Conservation (phyloP, 345 rosid species). For the Mangifera indica region DNA sequence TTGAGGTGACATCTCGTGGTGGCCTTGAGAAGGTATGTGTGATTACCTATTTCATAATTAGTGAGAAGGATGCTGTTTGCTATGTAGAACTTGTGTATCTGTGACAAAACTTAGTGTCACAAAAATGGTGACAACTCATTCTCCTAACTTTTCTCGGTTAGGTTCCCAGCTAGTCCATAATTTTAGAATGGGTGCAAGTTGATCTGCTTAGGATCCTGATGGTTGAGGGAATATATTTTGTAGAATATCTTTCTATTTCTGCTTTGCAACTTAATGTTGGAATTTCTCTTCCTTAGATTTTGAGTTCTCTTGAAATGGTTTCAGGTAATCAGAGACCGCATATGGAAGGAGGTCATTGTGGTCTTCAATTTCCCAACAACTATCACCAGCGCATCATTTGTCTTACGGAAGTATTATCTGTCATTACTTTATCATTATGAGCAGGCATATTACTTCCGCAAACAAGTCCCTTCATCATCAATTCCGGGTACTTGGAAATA, state of each 20-base stretch:
- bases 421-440: constrained; percentile 69
- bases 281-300: neutral
- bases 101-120: neutral
- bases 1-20: constrained; percentile 87
- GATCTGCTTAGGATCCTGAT: neutral
- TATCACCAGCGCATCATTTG: too few relatives aligned
- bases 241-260: neutral
- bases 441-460: constrained; percentile 63
- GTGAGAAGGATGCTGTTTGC: constrained; percentile 4
- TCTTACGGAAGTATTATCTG: constrained; percentile 4
- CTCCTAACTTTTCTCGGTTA: neutral
- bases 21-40: constrained; percentile 68
- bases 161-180: neutral
- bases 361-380: constrained; percentile 70
- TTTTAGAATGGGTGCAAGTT: constrained; percentile 1
- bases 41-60: neutral
- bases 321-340: constrained; percentile 71
- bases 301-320: constrained; percentile 20
- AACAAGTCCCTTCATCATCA: constrained; percentile 36
- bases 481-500: constrained; percentile 34
- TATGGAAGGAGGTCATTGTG: constrained; percentile 84
- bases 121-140: neutral
- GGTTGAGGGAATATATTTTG: neutral
- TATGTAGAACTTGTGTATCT: neutral
- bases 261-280: neutral